Evolutionary conservation across 2,329 filamentous ascomycete genomes (phyloP).

Genomic region (Nothophoma quercina): DNA sequence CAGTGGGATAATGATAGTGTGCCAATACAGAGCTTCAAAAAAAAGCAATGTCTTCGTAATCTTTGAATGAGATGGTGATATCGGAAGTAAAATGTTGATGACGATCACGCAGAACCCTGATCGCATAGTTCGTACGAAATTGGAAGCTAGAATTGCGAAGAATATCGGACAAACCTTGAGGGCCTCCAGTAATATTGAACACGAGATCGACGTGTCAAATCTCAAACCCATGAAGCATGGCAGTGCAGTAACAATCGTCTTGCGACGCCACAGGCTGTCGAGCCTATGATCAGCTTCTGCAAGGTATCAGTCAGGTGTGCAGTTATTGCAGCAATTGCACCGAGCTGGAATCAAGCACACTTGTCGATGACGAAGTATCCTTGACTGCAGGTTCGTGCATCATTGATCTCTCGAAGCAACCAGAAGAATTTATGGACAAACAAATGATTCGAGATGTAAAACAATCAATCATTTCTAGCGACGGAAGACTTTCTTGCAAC

Average conservation of each 20-base stretch:
- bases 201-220: too few relatives aligned
- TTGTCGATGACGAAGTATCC: constrained; percentile 4
- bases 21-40: constrained; percentile 12
- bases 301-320: too few relatives aligned
- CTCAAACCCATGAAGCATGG: too few relatives aligned
- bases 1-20: constrained; percentile 10
- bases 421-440: too few relatives aligned
- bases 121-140: not conserved
- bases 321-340: not conserved
- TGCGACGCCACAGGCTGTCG: too few relatives aligned
- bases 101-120: not conserved
- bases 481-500: constrained; percentile 1
- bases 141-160: not conserved
- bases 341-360: not conserved
- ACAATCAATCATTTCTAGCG: too few relatives aligned
- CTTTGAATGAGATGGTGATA: too few relatives aligned
- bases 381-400: not conserved
- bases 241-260: too few relatives aligned
- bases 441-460: too few relatives aligned
- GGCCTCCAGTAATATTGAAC: too few relatives aligned
- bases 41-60: not conserved
- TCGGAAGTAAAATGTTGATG: not conserved
- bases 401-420: not conserved
- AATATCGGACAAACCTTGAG: too few relatives aligned
- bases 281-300: too few relatives aligned